Evolutionary conservation across 306 rosid genomes (phyloP), one percentile per base, ranked within the genome.

Genomic region (Ammopiptanthus mongolicus): DNA sequence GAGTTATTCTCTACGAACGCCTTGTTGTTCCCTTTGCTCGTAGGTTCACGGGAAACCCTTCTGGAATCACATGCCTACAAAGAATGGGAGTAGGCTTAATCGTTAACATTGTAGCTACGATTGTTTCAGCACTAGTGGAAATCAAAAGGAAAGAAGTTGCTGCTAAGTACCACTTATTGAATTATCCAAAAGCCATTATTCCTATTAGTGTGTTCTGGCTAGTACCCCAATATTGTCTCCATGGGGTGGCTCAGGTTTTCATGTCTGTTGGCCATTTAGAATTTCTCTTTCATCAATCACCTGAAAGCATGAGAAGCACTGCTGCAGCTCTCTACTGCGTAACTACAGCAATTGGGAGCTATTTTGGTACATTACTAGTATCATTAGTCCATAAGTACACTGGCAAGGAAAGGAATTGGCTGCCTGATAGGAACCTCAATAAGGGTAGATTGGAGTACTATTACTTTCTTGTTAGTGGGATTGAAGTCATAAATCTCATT

Each of bases 1-100:
- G 91, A 5, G 88, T 93, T 61, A 71, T 84, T 48, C 69, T 91
- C 5, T 93, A 93, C 25, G 98, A 89, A 29, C 90, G 96, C 6
- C 76, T 80, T 11, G 81, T 93, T 5, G 88, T 91, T 46, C 97
- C 98, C 9, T 63, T 87, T 1, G 85, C 82, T 0, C 85, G 86
- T 1, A 78, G 88, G 23, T 69, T 90, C 83, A 90, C 97, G 2
- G 12, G 52, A 12, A 87, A 83, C 60, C 82, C 90, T 17, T 34
- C 88, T 4, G 91, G 91, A 55, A 77, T 89, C 78, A 81, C 91
- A 15, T 83, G 82, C 78, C 81, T 89, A 0, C 95, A 89, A 33
- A 81, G 95, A 51, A 87, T 87, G 87, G 95, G 91, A 6, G 59
- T 87, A 10, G 90, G 95, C 1, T 77, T 80, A 15, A 65, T 60